Evolutionary conservation across 2,329 filamentous ascomycete species (phyloP).

Genomic region (Ceratocystis harringtonii): DNA sequence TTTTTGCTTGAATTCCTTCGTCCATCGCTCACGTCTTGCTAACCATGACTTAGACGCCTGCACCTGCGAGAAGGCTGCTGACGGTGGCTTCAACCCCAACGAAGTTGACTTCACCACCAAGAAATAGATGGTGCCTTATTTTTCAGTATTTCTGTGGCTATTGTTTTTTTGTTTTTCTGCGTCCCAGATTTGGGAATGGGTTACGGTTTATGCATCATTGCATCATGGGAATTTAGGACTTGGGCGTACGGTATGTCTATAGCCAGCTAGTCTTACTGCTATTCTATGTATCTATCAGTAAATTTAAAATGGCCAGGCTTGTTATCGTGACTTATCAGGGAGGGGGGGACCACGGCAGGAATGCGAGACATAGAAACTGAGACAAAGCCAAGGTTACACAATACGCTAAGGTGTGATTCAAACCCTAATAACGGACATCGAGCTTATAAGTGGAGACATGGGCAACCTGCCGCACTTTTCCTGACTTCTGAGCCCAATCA

Average conservation of each 20-base stretch:
- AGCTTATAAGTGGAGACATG: no score
- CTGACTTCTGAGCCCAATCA: no score
- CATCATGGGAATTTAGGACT: slow-evolving; percentile 1
- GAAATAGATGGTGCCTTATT: slow-evolving; percentile 25
- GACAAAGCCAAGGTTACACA: no score
- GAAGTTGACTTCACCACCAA: slow-evolving; percentile 83
- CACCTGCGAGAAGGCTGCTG: slow-evolving; percentile 65
- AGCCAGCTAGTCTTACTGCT: not conserved
- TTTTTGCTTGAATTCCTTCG: slow-evolving; percentile 17
- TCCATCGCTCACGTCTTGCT: slow-evolving; percentile 7
- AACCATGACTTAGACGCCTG: slow-evolving; percentile 40
- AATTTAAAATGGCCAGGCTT: not conserved
- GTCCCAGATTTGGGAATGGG: slow-evolving; percentile 1
- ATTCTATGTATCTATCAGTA: not conserved
- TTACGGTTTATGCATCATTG: slow-evolving; percentile 1
- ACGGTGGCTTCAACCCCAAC: slow-evolving; percentile 46
- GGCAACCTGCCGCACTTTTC: no score
- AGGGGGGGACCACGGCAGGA: no score
- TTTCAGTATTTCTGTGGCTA: not conserved
- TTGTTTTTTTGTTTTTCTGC: not conserved
- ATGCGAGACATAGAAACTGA: not conserved
- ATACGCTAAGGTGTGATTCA: no score
- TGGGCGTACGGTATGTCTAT: not conserved
- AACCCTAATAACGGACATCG: no score
- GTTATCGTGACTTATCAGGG: no score